Conservation (phyloP, 129 eudicot species). For the Kitagawia praeruptora region DNA sequence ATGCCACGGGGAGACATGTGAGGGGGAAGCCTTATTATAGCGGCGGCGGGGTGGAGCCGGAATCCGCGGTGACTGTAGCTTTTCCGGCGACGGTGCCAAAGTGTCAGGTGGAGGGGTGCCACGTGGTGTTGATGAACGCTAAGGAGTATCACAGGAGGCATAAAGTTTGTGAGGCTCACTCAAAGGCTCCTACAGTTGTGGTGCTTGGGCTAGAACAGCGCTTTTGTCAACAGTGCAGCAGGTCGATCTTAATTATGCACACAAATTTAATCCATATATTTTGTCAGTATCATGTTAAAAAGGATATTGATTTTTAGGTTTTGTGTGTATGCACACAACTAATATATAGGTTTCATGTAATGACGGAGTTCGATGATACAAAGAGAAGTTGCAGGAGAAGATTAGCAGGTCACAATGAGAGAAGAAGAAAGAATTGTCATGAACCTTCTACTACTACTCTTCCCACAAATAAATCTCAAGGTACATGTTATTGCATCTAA, state of each 20-base stretch:
- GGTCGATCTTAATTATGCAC: conserved; percentile 11
- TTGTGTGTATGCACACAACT: not conserved
- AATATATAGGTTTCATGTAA: conserved; percentile 51
- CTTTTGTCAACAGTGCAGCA: conserved; percentile 82
- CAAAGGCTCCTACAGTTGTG: conserved; percentile 60
- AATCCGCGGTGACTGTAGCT: not conserved
- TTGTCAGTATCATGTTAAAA: too few relatives aligned
- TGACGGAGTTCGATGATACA: conserved; percentile 63
- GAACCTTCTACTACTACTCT: conserved; percentile 20
- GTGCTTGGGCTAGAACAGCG: conserved; percentile 57
- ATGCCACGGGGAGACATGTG: conserved; percentile 12
- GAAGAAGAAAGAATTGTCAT: conserved; percentile 55
- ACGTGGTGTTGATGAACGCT: conserved; percentile 33
- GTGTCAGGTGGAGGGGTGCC: conserved; percentile 81
- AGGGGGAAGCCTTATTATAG: conserved; percentile 17
- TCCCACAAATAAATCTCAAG: conserved; percentile 26
- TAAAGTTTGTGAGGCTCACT: conserved; percentile 63
- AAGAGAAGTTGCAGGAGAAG: conserved; percentile 82
- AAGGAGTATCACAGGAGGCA: conserved; percentile 64
- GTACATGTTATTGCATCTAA: conserved; percentile 2
- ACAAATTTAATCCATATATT: too few relatives aligned
- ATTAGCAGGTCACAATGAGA: conserved; percentile 69
- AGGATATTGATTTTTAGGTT: not conserved
- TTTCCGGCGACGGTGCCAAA: conserved; percentile 24
- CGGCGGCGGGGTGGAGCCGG: not conserved